Evolutionary conservation across 2,329 filamentous ascomycete species (phyloP).

Genomic region (Verticillium tricorpus): DNA sequence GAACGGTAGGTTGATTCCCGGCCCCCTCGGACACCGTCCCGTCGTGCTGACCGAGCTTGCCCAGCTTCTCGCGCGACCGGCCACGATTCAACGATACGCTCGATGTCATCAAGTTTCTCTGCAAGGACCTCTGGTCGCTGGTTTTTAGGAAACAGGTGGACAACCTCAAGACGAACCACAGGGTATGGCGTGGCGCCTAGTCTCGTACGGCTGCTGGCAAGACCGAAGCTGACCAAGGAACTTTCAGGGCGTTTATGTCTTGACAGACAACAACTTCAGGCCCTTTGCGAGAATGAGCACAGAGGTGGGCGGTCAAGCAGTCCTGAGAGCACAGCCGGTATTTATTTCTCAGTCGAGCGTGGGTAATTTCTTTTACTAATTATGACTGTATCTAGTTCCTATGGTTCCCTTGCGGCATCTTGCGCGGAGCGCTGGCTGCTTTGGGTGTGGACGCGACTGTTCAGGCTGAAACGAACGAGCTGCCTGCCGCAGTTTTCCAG

Average conservation of each 20-base stretch:
- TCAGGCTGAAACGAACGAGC: slow-evolving; percentile 80
- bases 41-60: not conserved
- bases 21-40: not conserved
- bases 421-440: slow-evolving; percentile 86
- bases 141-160: slow-evolving; percentile 97
- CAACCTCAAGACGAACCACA: slow-evolving; percentile 96
- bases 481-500: slow-evolving; percentile 89
- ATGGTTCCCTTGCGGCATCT: slow-evolving; percentile 91
- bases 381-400: slow-evolving; percentile 60
- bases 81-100: slow-evolving; percentile 88
- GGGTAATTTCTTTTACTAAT: not conserved
- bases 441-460: slow-evolving; percentile 89
- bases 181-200: slow-evolving; percentile 45
- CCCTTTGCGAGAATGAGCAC: slow-evolving; percentile 88
- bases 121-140: slow-evolving; percentile 95
- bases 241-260: slow-evolving; percentile 79
- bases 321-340: slow-evolving; percentile 75
- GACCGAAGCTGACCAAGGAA: not conserved
- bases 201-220: not conserved
- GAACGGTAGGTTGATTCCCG: slow-evolving; percentile 62
- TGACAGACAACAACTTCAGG: slow-evolving; percentile 89
- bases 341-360: slow-evolving; percentile 21
- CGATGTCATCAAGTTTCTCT: slow-evolving; percentile 96
- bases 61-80: slow-evolving; percentile 73
- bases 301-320: slow-evolving; percentile 67